Base-by-base conservation (phyloP, 2,329 filamentous ascomycete genomes). In the Akanthomyces lecanii region DNA sequence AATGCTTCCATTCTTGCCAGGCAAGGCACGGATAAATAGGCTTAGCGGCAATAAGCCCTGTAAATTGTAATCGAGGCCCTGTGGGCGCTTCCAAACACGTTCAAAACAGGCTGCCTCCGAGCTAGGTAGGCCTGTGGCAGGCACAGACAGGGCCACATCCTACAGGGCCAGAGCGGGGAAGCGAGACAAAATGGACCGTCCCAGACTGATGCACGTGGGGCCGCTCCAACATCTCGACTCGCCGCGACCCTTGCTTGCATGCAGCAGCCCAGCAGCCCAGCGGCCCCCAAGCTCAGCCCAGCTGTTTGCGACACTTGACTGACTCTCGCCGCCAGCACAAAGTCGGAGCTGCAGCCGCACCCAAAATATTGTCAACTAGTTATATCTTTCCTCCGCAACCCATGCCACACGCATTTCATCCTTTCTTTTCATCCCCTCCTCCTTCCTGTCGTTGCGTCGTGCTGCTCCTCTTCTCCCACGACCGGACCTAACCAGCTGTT, bases 191-290 rank as follows among this genome's bases (percentile, higher is more conserved):
- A 52, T 52, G n/a, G 30, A 36, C 18, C 50, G 45, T 33, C 28
- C 50, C n/a, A 52, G n/a, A 51, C 25, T 28, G 18, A 52, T 36
- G 50, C 50, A 52, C 50, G 50, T 52, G 50, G 50, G 50, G 50
- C n/a, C 23, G 44, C 44, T 47, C n/a, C n/a, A 36, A 3, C 33
- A 11, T 10, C 18, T n/a, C 44, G 8, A n/a, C 28, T n/a, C 42
- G 42, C 16, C 11, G 12, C 42, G 42, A 7, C 42, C 42, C 18
- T 18, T 18, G 21, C 16, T 45, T 45, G 18, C 42, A 21, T 21
- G 21, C 21, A 21, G 21, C 21, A 21, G 21, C 21, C 21, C 21
- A 11, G 44, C 44, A 5, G n/a, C 3, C 12, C 4, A 16, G 44
- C n/a, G 10, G 33, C 33, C 33, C 33, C 33, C 33, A 36, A 11